Evolutionary conservation across 768 basidiomycete genomes (phyloP).

Genomic region (Rickenella mellea): DNA sequence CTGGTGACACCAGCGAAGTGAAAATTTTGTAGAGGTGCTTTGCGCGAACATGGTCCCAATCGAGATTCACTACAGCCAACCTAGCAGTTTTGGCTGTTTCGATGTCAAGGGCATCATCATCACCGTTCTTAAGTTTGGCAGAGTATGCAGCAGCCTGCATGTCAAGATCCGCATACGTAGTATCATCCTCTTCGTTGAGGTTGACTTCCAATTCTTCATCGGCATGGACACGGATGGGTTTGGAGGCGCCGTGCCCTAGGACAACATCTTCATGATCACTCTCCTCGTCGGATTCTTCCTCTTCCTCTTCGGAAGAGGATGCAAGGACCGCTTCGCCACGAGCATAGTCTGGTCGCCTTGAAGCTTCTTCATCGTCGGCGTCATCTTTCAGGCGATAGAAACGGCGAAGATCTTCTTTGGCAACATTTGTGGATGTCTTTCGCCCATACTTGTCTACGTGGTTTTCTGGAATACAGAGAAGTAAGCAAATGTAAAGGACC

Average conservation of each 20-base stretch:
- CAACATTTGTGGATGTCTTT: constrained; percentile 52
- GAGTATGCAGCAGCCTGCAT: constrained; percentile 64
- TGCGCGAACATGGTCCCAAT: constrained; percentile 95
- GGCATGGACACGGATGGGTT: constrained; percentile 26
- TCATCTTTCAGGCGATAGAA: constrained; percentile 66
- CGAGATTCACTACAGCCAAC: constrained; percentile 88
- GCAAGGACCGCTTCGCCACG: constrained; percentile 83
- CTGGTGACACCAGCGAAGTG: constrained; percentile 69
- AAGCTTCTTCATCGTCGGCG: constrained; percentile 19
- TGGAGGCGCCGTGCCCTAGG: constrained; percentile 37
- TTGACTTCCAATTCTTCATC: constrained; percentile 52
- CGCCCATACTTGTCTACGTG: constrained; percentile 90
- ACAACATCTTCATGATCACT: constrained; percentile 36
- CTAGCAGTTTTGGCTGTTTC: constrained; percentile 48
- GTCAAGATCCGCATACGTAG: constrained; percentile 55
- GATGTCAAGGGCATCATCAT: constrained; percentile 29
- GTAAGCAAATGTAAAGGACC: neutral
- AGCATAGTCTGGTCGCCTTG: constrained; percentile 63
- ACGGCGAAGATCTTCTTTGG: constrained; percentile 64
- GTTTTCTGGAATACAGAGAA: constrained; percentile 23
- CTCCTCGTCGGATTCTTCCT: constrained; percentile 18
- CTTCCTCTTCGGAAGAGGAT: constrained; percentile 74
- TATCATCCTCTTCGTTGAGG: constrained; percentile 60
- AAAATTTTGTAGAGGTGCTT: constrained; percentile 87
- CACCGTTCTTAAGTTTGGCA: constrained; percentile 32